phyloP scores from a whole-genome alignment of 495 filamentous ascomycete species.

The Penicillium bialowiezense region DNA sequence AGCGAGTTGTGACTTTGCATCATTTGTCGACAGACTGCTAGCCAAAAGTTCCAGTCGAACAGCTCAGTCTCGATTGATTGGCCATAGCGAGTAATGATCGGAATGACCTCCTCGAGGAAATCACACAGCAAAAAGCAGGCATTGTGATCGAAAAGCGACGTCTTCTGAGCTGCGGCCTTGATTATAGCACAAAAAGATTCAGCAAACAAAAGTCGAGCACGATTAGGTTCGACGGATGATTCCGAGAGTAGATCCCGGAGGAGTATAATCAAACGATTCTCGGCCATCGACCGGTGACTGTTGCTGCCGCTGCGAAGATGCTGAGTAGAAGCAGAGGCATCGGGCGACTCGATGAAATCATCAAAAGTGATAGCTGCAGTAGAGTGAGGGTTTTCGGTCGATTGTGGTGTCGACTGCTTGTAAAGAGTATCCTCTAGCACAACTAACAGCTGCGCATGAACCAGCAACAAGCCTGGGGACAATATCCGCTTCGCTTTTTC shows the following conservation, averaged over 20 bases:
- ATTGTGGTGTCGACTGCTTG: slow-evolving; percentile 54
- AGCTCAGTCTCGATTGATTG: slow-evolving; percentile 43
- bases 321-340: slow-evolving; percentile 66
- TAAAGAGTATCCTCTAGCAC: slow-evolving; percentile 85
- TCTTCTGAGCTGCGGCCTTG: slow-evolving; percentile 69
- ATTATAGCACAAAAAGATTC: slow-evolving; percentile 73
- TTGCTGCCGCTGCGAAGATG: slow-evolving; percentile 61
- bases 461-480: slow-evolving; percentile 75
- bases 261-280: slow-evolving; percentile 85
- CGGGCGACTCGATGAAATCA: slow-evolving; percentile 67
- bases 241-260: slow-evolving; percentile 82
- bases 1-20: slow-evolving; percentile 87
- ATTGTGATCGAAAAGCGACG: slow-evolving; percentile 79
- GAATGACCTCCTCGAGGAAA: slow-evolving; percentile 77
- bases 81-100: slow-evolving; percentile 57
- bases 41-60: slow-evolving; percentile 87
- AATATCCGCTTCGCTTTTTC: slow-evolving; percentile 61
- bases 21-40: slow-evolving; percentile 79
- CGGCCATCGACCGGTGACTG: slow-evolving; percentile 77
- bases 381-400: slow-evolving; percentile 49
- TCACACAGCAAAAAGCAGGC: slow-evolving; percentile 92
- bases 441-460: slow-evolving; percentile 82
- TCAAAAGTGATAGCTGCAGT: slow-evolving; percentile 69
- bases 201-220: slow-evolving; percentile 68
- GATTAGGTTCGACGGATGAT: slow-evolving; percentile 51